Conservation (phyloP, 2,329 filamentous ascomycete genomes). For the Tolypocladium capitatum region DNA sequence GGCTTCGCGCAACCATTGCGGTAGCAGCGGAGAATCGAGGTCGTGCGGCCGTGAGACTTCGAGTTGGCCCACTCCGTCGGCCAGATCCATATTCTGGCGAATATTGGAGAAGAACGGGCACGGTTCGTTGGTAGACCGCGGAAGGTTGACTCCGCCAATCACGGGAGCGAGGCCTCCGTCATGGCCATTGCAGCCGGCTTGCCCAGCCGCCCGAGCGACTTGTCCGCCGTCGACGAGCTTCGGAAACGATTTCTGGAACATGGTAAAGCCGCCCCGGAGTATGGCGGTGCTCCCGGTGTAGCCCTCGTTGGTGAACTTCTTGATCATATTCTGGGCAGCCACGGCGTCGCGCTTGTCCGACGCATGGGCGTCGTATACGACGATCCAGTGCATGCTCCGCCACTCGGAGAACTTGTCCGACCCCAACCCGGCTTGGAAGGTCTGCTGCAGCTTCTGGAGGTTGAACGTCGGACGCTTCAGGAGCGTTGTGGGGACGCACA, state of each 20-base stretch:
- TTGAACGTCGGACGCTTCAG: slow-evolving; percentile 86
- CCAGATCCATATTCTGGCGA: slow-evolving; percentile 88
- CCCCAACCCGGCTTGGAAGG: slow-evolving; percentile 61
- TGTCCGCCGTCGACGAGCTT: slow-evolving; percentile 44
- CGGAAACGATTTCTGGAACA: slow-evolving; percentile 57
- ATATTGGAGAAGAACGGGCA: slow-evolving; percentile 97
- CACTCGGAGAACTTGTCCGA: slow-evolving; percentile 64
- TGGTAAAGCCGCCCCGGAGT: slow-evolving; percentile 67
- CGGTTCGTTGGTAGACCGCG: slow-evolving; percentile 49
- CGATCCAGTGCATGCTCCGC: slow-evolving; percentile 59
- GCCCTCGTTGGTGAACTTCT: slow-evolving; percentile 80
- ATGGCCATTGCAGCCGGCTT: slow-evolving; percentile 9
- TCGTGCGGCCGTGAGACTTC: slow-evolving; percentile 35
- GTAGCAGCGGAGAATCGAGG: slow-evolving; percentile 43
- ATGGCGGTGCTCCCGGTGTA: slow-evolving; percentile 64
- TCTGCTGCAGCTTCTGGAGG: slow-evolving; percentile 73
- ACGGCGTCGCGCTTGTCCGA: slow-evolving; percentile 67
- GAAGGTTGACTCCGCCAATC: slow-evolving; percentile 81
- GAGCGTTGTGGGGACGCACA: slow-evolving; percentile 90
- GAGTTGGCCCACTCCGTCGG: slow-evolving; percentile 81
- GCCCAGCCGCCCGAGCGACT: slow-evolving; percentile 13
- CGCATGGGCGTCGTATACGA: slow-evolving; percentile 78
- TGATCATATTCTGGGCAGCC: slow-evolving; percentile 73
- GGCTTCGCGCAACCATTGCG: slow-evolving; percentile 64
- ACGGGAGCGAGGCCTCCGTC: slow-evolving; percentile 47